Conservation (phyloP, 352 stramenopile species). For the Globisporangium camurandrum region DNA sequence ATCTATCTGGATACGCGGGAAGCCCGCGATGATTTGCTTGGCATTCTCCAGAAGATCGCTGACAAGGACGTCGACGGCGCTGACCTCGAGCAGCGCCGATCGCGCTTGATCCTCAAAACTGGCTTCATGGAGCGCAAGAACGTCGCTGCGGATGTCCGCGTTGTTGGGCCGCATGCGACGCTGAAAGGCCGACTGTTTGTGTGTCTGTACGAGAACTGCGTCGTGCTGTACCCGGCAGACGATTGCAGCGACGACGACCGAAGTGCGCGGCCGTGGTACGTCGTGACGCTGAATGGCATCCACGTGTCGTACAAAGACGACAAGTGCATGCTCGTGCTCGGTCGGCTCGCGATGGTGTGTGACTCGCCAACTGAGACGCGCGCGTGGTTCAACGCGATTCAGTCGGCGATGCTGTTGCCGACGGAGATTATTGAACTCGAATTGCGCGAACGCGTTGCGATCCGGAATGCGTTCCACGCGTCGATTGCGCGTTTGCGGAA, state of each 20-base stretch:
- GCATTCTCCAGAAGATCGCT: conserved; percentile 64
- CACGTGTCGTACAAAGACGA: conserved; percentile 58
- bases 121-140: conserved; percentile 68
- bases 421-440: conserved; percentile 71
- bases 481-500: conserved; percentile 69
- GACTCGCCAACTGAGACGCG: conserved; percentile 43
- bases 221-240: conserved; percentile 74
- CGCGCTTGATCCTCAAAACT: conserved; percentile 68
- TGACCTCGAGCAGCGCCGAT: conserved; percentile 62
- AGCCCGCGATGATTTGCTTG: conserved; percentile 62
- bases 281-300: conserved; percentile 55
- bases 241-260: conserved; percentile 54
- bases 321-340: conserved; percentile 55
- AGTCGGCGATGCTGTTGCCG: conserved; percentile 50
- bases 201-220: conserved; percentile 68
- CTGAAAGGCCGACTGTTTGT: conserved; percentile 70
- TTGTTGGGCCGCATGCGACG: conserved; percentile 60
- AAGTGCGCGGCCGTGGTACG: conserved; percentile 65
- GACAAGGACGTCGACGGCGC: conserved; percentile 51
- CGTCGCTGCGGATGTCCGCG: conserved; percentile 11
- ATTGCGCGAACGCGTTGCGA: conserved; percentile 65
- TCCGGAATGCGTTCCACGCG: conserved; percentile 50
- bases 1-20: conserved; percentile 72
- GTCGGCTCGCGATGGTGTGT: conserved; percentile 51
- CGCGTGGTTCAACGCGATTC: conserved; percentile 67